These are phyloP conservation scores for Ophiocordyceps robertsii DNA, from an alignment of 2,329 filamentous ascomycete genomes.

Conservation along the genomic window DNA sequence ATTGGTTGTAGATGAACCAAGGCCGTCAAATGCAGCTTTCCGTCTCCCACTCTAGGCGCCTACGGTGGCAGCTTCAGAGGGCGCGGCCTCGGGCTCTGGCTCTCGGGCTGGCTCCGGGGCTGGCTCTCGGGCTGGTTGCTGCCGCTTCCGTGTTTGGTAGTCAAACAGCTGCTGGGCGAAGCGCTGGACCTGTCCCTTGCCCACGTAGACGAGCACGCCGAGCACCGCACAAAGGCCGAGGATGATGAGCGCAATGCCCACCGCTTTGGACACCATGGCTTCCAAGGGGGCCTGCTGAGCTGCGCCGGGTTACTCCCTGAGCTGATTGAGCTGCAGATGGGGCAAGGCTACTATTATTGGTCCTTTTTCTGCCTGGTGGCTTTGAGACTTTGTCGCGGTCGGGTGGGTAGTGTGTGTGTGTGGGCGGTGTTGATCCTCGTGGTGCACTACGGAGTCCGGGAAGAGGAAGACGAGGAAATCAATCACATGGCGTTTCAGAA, in stretches of 20 bases:
- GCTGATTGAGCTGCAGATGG: too few relatives aligned
- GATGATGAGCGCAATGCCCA: constrained; percentile 17
- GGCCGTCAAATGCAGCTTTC: too few relatives aligned
- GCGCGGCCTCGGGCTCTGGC: neutral
- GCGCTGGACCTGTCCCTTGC: constrained; percentile 13
- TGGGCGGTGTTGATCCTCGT: too few relatives aligned
- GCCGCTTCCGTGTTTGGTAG: constrained; percentile 4
- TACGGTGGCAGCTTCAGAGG: neutral
- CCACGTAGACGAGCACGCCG: constrained; percentile 14
- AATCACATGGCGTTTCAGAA: too few relatives aligned
- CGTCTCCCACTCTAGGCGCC: neutral
- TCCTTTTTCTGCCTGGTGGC: too few relatives aligned
- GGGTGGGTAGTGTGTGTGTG: too few relatives aligned
- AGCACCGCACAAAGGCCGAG: constrained; percentile 16
- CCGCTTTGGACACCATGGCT: constrained; percentile 4
- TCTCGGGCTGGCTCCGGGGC: neutral
- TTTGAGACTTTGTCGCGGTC: too few relatives aligned
- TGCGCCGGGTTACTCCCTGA: neutral
- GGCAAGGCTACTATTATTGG: too few relatives aligned
- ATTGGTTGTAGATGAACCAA: too few relatives aligned
- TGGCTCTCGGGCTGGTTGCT: neutral
- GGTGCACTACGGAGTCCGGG: too few relatives aligned
- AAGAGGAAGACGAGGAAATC: too few relatives aligned
- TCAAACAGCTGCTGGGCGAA: constrained; percentile 15
- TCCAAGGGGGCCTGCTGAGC: neutral